Conservation (phyloP, 2,329 filamentous ascomycete genomes). For the Colletotrichum sp. region DNA sequence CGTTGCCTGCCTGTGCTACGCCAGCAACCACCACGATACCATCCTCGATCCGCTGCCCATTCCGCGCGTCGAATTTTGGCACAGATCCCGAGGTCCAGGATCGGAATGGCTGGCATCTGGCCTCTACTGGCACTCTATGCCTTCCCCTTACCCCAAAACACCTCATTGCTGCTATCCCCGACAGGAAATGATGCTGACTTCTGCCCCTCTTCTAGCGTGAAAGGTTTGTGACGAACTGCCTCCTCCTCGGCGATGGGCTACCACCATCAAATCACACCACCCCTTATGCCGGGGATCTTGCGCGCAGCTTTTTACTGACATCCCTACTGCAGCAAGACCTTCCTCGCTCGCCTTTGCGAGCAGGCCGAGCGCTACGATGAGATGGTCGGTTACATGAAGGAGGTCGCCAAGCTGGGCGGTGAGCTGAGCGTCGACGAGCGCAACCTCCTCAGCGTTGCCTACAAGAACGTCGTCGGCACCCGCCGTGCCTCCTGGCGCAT, state of each 20-base stretch:
- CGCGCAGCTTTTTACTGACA: slow-evolving; percentile 13
- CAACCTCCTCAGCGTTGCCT: slow-evolving; percentile 97
- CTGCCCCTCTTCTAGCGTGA: slow-evolving; percentile 61
- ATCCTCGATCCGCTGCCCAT: not conserved
- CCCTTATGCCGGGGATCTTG: slow-evolving; percentile 5
- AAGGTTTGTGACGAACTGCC: slow-evolving; percentile 56
- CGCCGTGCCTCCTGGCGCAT: slow-evolving; percentile 99
- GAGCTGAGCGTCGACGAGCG: slow-evolving; percentile 95
- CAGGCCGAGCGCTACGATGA: slow-evolving; percentile 99
- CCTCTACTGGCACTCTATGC: not conserved
- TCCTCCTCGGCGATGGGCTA: slow-evolving; percentile 1
- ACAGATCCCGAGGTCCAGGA: not conserved
- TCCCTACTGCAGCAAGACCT: slow-evolving; percentile 81
- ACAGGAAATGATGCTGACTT: slow-evolving; percentile 36
- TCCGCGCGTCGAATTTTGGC: not conserved
- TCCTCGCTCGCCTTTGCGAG: slow-evolving; percentile 99
- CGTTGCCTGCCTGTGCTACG: slow-evolving; percentile 7
- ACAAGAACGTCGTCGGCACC: slow-evolving; percentile 99
- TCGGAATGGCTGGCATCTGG: not conserved
- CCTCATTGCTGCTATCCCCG: not conserved
- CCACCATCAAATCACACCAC: slow-evolving; percentile 6
- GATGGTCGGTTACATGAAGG: slow-evolving; percentile 99
- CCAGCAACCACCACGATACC: not conserved
- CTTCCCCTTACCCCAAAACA: not conserved
- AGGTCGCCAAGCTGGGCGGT: slow-evolving; percentile 87